Base-by-base conservation (phyloP, 768 basidiomycete genomes). In the Cyclocybe cylindracea region DNA sequence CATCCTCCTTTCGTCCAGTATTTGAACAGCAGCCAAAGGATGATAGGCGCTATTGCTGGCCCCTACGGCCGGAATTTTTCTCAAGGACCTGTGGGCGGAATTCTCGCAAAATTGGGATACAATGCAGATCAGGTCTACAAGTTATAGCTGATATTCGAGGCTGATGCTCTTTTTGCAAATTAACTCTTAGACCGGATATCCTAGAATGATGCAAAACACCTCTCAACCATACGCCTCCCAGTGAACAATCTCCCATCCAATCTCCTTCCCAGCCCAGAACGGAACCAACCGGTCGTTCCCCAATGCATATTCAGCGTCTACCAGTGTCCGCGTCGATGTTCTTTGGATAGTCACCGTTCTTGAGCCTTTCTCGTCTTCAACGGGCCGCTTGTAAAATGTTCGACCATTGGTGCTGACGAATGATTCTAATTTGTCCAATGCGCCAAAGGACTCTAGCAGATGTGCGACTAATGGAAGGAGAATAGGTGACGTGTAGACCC, bases 401-500 rank as follows among this genome's bases (percentile, higher is more conserved):
- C 96, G 78, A 31, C 97, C 97, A 61, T 87, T 77, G 7, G 63
- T 67, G 64, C 90, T 89, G 43, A 85, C 91, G 63, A 97, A 99
- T 0, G 79, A 84, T 60, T 86, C 79, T 7, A 99, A 75, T 63
- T 79, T 83, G 57, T 94, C 87, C 43, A 98, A 70, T 32, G 94
- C 94, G 13, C 84, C 89, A 54, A 94, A 92, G 5, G 89, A 86
- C 54, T 94, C 92, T 35, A 98, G 76, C 31, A 97, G 74, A 56
- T 95, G 86, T 0, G 96, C 94, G 1, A 91, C 84, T 10, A 98
- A 78, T 2, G 97, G 94, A 11, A 99, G 78, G 14, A 99, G 78
- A 59, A 96, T 87, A 4, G 94, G 89, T 4, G 91, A 92, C 1
- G 97, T 98, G 69, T 98, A 98, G 46, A 98, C 85, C 1, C 97